Evolutionary conservation across 169 alveolate genomes (phyloP).

Genomic region (Eimeria maxima): DNA sequence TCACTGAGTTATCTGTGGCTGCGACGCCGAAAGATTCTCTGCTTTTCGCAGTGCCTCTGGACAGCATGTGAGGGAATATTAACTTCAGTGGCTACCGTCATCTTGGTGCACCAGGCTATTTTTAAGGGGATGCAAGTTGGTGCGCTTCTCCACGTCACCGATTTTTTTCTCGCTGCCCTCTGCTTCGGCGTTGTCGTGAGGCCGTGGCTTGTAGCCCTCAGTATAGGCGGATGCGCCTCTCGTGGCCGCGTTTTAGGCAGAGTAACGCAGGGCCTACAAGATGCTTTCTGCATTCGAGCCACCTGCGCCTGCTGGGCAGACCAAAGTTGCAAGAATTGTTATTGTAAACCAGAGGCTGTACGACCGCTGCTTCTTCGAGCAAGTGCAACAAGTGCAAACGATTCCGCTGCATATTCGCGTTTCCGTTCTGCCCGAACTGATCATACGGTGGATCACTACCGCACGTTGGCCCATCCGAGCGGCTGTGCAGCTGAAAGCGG

Average conservation of each 20-base stretch:
- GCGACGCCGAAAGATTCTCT: constrained; percentile 68
- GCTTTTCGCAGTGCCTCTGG: constrained; percentile 43
- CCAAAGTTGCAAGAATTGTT: not conserved
- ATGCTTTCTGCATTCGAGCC: not conserved
- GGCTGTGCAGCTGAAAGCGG: not conserved
- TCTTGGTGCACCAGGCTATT: constrained; percentile 13
- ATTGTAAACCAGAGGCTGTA: not conserved
- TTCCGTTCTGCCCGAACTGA: not conserved
- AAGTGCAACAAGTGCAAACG: not conserved
- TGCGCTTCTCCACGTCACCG: constrained; percentile 47
- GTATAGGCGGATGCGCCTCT: constrained; percentile 39
- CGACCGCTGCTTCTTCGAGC: constrained; percentile 42
- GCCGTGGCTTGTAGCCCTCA: constrained; percentile 69
- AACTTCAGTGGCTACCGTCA: constrained; percentile 25
- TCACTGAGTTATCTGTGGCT: constrained; percentile 58
- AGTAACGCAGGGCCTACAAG: constrained; percentile 8
- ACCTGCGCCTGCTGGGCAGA: not conserved
- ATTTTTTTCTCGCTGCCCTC: constrained; percentile 51
- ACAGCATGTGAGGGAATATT: constrained; percentile 33
- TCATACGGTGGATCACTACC: not conserved
- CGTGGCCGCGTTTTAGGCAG: constrained; percentile 29
- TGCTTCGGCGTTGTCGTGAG: constrained; percentile 60
- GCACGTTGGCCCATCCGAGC: not conserved
- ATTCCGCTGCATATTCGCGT: not conserved
- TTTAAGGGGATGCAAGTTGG: constrained; percentile 31